These are phyloP conservation scores for Entomortierella lignicola DNA, from an alignment of 192 early-diverging fungal genomes.

Conservation along the genomic window DNA sequence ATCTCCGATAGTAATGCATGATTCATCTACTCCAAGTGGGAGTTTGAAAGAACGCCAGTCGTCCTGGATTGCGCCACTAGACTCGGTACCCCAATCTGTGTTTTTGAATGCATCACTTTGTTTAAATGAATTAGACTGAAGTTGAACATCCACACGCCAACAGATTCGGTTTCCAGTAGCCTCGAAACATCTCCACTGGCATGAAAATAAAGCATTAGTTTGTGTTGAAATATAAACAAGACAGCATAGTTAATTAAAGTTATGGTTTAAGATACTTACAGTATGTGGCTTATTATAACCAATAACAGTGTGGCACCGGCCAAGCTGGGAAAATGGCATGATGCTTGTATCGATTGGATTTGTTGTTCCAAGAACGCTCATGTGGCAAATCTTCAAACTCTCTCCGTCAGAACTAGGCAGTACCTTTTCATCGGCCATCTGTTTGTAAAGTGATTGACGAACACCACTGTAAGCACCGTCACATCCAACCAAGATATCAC, in stretches of 20 bases:
- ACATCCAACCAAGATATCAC: conserved; percentile 4
- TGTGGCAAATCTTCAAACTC: conserved; percentile 9
- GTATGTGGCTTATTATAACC: background rate
- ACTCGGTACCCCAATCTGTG: conserved; percentile 12
- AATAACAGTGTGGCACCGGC: background rate
- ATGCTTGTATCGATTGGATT: background rate
- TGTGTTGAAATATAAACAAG: background rate
- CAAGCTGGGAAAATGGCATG: background rate
- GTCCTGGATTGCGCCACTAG: background rate
- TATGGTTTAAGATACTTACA: too few relatives aligned
- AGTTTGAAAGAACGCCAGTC: conserved; percentile 5
- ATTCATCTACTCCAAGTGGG: background rate
- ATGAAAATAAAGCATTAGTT: too few relatives aligned
- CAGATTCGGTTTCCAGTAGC: background rate
- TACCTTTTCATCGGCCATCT: background rate
- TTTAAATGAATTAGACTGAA: background rate
- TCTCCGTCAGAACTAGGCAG: conserved; percentile 17
- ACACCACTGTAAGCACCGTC: conserved; percentile 21
- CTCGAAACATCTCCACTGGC: conserved; percentile 8
- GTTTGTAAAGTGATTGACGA: conserved; percentile 16
- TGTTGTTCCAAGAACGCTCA: conserved; percentile 22
- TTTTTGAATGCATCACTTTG: background rate
- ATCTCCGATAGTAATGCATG: too few relatives aligned
- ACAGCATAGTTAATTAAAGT: background rate
- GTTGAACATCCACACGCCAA: conserved; percentile 13